These are phyloP conservation scores for Ganoderma meredithae DNA, from an alignment of 1,284 basidiomycete species.

Conservation along the genomic window DNA sequence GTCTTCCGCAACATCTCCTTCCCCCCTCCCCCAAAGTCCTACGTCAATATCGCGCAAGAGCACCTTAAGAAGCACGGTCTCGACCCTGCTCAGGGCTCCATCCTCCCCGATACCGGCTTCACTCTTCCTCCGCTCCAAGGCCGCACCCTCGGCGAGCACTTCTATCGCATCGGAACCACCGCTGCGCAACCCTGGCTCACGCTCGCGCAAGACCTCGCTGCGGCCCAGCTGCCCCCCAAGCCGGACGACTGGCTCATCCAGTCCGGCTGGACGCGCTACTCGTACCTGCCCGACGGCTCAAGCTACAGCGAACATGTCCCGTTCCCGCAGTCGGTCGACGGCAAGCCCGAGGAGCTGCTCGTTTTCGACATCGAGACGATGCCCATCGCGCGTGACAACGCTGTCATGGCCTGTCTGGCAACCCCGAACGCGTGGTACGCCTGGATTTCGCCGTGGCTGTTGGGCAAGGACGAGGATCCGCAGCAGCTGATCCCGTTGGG, in stretches of 20 bases:
- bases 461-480: constrained; percentile 69
- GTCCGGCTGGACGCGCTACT: constrained; percentile 93
- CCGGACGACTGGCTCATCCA: constrained; percentile 79
- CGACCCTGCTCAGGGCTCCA: constrained; percentile 81
- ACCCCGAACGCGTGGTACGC: constrained; percentile 91
- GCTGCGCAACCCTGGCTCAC: constrained; percentile 85
- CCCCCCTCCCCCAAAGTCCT: constrained; percentile 66
- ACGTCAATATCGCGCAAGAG: constrained; percentile 78
- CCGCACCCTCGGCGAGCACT: constrained; percentile 87
- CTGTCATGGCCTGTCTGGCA: constrained; percentile 92
- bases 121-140: constrained; percentile 89
- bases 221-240: constrained; percentile 63
- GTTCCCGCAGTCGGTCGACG: constrained; percentile 61
- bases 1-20: constrained; percentile 81
- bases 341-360: constrained; percentile 74
- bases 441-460: constrained; percentile 95
- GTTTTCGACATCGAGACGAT: constrained; percentile 97
- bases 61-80: constrained; percentile 86
- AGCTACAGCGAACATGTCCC: constrained; percentile 70
- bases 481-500: constrained; percentile 85
- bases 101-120: constrained; percentile 82
- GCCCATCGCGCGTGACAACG: constrained; percentile 81
- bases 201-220: constrained; percentile 73
- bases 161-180: constrained; percentile 79
- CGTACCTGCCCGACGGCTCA: constrained; percentile 68